Conservation (phyloP, 768 basidiomycete species). For the Coprinopsis cinerea region DNA sequence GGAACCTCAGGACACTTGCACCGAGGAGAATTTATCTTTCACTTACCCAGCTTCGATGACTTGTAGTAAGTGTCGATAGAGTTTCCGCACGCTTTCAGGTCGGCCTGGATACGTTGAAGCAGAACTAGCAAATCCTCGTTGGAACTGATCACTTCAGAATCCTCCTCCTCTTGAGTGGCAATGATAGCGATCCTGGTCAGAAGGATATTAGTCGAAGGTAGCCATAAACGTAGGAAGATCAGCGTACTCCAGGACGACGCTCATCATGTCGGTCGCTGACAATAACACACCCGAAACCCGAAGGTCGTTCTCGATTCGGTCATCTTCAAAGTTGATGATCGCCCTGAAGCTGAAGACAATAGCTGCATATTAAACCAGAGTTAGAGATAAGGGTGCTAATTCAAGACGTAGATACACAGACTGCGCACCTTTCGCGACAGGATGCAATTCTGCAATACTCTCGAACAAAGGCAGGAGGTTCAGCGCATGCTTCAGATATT, state of each 20-base stretch:
- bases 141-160: background rate
- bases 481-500: slow-evolving; percentile 15
- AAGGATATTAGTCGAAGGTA: background rate
- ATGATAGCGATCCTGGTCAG: background rate
- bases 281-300: slow-evolving; percentile 14
- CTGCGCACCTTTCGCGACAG: slow-evolving; percentile 15
- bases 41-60: slow-evolving; percentile 16
- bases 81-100: slow-evolving; percentile 18
- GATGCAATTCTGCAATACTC: slow-evolving; percentile 13
- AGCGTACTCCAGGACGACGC: slow-evolving; percentile 14
- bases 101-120: slow-evolving; percentile 7
- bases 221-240: background rate
- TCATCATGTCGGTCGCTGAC: slow-evolving; percentile 17
- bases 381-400: too few species aligned
- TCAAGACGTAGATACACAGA: too few species aligned
- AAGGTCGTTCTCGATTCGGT: slow-evolving; percentile 15
- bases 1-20: background rate
- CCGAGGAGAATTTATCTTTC: too few species aligned
- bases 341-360: slow-evolving; percentile 14
- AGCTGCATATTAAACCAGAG: slow-evolving; percentile 3
- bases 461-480: slow-evolving; percentile 15
- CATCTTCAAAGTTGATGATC: slow-evolving; percentile 14
- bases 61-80: slow-evolving; percentile 21
- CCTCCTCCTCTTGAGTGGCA: background rate
- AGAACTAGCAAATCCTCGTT: slow-evolving; percentile 1